phyloP scores from a whole-genome alignment of 305 asterid genomes.

The Plantago lanceolata region DNA sequence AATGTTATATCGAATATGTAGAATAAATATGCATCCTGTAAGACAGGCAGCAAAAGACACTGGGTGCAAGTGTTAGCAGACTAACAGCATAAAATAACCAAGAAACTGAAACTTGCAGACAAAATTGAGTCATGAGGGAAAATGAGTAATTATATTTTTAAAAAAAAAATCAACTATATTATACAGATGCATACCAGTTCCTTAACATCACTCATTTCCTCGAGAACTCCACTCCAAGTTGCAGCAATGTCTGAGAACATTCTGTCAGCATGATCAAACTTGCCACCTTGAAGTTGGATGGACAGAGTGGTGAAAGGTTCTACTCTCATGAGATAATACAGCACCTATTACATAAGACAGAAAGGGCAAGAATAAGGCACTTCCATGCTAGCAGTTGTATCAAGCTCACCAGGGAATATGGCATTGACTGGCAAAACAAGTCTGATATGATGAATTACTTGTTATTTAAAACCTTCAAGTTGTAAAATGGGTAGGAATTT shows the following conservation, averaged over 20 bases:
- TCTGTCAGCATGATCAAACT: constrained; percentile 98
- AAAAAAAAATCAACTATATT: constrained; percentile 14
- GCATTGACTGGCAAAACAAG: background rate
- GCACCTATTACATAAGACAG: constrained; percentile 49
- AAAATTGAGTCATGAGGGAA: background rate
- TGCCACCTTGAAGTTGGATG: constrained; percentile 97
- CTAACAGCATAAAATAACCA: constrained; percentile 10
- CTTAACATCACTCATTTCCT: constrained; percentile 98
- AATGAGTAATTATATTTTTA: background rate
- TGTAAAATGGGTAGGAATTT: background rate
- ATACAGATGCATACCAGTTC: constrained; percentile 64
- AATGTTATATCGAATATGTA: constrained; percentile 21
- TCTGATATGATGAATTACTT: background rate
- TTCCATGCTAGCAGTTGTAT: constrained; percentile 10
- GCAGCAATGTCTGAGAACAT: constrained; percentile 90
- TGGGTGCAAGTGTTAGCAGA: background rate
- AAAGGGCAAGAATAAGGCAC: constrained; percentile 23
- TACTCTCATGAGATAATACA: constrained; percentile 84
- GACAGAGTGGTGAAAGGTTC: constrained; percentile 98
- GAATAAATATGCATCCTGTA: constrained; percentile 18
- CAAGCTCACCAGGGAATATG: no score
- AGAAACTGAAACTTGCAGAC: constrained; percentile 11
- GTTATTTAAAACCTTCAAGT: no score
- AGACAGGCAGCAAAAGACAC: constrained; percentile 20
- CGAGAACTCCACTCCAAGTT: constrained; percentile 95